Percentiles rank a stretch among this genome's conserved stretches.
phyloP scores from a whole-genome alignment of 2,329 filamentous ascomycete genomes.

The Grosmannia penicillata region DNA sequence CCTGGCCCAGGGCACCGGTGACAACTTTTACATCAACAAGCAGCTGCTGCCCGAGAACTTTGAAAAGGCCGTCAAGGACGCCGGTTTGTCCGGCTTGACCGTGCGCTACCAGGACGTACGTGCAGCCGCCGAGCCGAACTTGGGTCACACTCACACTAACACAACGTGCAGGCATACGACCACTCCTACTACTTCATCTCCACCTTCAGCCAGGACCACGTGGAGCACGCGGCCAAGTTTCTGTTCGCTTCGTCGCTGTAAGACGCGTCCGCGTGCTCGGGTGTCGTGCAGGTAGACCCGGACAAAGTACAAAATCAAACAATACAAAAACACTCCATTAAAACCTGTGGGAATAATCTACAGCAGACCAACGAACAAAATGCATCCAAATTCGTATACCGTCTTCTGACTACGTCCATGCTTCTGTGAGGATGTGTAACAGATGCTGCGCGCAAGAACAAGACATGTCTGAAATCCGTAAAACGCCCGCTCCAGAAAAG shows the following conservation, averaged over 20 bases:
- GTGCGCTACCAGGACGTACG: conserved; percentile 67
- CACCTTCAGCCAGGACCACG: conserved; percentile 76
- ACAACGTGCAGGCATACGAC: conserved; percentile 62
- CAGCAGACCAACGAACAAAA: too few species aligned
- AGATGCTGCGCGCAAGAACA: too few species aligned
- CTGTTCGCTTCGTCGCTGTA: too few species aligned
- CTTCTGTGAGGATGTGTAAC: too few species aligned
- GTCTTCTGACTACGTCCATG: too few species aligned
- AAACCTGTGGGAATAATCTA: too few species aligned
- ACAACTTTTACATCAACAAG: conserved; percentile 91
- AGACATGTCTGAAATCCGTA: background rate
- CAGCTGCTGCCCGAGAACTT: conserved; percentile 94
- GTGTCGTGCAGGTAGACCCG: too few species aligned
- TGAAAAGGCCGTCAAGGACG: conserved; percentile 60
- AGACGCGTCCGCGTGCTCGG: too few species aligned
- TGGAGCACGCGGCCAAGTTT: conserved; percentile 82
- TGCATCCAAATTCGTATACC: too few species aligned
- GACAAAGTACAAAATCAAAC: too few species aligned
- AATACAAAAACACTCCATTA: too few species aligned
- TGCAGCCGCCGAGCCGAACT: background rate
- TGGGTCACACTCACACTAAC: background rate
- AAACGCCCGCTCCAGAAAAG: background rate
- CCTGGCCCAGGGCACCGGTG: conserved; percentile 56
- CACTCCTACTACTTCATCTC: conserved; percentile 98
- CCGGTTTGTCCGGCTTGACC: conserved; percentile 56